These are phyloP conservation scores for Ogataea glucozyma DNA, from an alignment of 805 yeast species.

Conservation along the genomic window DNA sequence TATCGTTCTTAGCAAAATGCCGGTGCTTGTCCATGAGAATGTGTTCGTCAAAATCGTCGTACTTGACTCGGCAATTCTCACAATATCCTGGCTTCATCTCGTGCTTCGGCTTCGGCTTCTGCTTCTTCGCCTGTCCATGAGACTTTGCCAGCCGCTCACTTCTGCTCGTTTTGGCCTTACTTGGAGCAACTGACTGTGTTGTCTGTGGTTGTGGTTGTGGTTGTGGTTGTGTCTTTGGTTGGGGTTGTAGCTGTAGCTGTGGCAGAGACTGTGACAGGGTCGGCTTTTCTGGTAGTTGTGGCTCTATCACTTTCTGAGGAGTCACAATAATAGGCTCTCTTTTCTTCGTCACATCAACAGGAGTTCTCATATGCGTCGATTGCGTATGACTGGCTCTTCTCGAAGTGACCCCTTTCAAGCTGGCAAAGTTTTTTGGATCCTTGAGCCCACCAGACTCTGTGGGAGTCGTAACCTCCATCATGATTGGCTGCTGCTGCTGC, in stretches of 20 bases:
- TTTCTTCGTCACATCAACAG: slow-evolving; percentile 2
- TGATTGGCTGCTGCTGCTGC: slow-evolving; percentile 1
- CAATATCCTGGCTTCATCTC: slow-evolving; percentile 71
- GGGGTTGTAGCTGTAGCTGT: neutral
- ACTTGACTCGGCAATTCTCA: slow-evolving; percentile 87
- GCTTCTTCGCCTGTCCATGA: slow-evolving; percentile 13
- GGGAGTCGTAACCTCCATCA: neutral
- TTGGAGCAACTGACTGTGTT: slow-evolving; percentile 7
- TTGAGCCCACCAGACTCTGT: neutral
- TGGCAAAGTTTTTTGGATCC: neutral
- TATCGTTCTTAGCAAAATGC: slow-evolving; percentile 70
- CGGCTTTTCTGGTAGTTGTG: too few relatives aligned
- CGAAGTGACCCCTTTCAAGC: slow-evolving; percentile 3
- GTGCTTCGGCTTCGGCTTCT: slow-evolving; percentile 25
- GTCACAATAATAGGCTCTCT: too few relatives aligned
- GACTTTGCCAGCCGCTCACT: neutral
- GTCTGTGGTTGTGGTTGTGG: slow-evolving; percentile 3
- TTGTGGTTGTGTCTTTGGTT: neutral
- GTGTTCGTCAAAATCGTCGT: slow-evolving; percentile 78
- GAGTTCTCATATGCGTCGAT: slow-evolving; percentile 3
- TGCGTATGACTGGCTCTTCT: neutral
- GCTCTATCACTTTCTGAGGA: too few relatives aligned
- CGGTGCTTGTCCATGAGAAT: slow-evolving; percentile 68
- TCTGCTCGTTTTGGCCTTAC: slow-evolving; percentile 3
- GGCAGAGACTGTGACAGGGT: too few relatives aligned